Evolutionary conservation across 768 basidiomycete genomes (phyloP).

Genomic region (Lanmaoa rubissima): DNA sequence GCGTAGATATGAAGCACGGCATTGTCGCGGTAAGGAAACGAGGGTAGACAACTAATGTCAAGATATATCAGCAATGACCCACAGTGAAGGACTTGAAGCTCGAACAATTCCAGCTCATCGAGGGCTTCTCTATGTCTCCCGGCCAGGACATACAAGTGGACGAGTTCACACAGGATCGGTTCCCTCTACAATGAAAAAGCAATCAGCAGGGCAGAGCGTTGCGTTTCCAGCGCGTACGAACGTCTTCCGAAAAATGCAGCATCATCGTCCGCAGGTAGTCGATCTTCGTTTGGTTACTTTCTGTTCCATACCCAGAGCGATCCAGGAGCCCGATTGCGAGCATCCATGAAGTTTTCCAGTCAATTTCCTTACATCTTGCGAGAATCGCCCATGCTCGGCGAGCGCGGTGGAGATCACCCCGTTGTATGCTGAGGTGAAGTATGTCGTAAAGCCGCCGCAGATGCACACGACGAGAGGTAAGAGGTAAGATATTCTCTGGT

Average conservation of each 20-base stretch:
- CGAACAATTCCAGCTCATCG: conserved; percentile 84
- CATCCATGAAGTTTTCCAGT: conserved; percentile 73
- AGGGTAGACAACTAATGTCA: conserved; percentile 69
- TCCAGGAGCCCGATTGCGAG: conserved; percentile 59
- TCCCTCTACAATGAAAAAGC: conserved; percentile 53
- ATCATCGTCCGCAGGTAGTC: conserved; percentile 71
- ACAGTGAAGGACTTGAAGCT: conserved; percentile 8
- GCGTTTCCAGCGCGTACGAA: conserved; percentile 35
- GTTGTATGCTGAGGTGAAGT: conserved; percentile 67
- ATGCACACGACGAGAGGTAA: conserved; percentile 64
- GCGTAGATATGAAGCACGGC: conserved; percentile 80
- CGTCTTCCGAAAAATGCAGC: conserved; percentile 65
- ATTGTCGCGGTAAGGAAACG: conserved; percentile 85
- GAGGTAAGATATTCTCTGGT: conserved; percentile 46
- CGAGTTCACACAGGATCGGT: conserved; percentile 69
- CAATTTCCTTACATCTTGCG: conserved; percentile 70
- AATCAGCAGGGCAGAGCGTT: conserved; percentile 12
- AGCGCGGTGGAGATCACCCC: conserved; percentile 62
- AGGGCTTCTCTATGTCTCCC: conserved; percentile 66
- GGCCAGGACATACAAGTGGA: conserved; percentile 60
- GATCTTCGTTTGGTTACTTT: conserved; percentile 37
- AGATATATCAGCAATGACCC: conserved; percentile 1
- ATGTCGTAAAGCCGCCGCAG: conserved; percentile 74
- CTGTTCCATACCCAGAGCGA: conserved; percentile 28
- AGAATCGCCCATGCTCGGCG: conserved; percentile 72